Evolutionary conservation across 169 alveolate species (phyloP), one percentile per base, ranked within the genome.

Genomic region (Plasmodium chabaudi): DNA sequence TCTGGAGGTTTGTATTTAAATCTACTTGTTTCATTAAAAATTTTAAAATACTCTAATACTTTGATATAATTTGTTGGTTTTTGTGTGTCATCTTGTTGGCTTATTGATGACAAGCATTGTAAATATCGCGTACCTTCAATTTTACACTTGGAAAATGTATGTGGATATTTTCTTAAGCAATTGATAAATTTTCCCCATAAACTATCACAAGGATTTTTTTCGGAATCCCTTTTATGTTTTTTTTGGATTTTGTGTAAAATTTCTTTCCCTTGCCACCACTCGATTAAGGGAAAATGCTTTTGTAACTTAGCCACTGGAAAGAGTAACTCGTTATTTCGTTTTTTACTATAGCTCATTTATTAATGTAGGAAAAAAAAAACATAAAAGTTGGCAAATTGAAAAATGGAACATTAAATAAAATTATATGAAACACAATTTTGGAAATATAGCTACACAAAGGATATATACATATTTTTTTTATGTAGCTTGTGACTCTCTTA

Each of bases 181-280:
- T 79, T 79, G 46, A 79, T 79, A n/a, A 79, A 79, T 34, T 79
- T 79, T 27, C 89, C 89, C 89, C 89, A 79, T 79, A 79, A 79
- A 65, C 89, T 79, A 67, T 79, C 89, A 67, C 89, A 79, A 23
- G 89, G 89, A 25, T 79, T 79, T 44, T 65, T 65, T 47, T 79
- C 89, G 17, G 68, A 79, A 47, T 65, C 68, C 25, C 61, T 64
- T 67, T 79, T 68, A 53, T 79, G 59, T 67, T 79, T 79, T 79
- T 67, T 79, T 61, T 79, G 89, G 67, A 79, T 79, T 79, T 79
- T 79, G 61, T 79, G 71, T 47, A 79, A 67, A 67, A 79, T 79
- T 67, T 79, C 89, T 25, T 79, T 79, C 34, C 89, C 89, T 70
- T 79, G 89, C 89, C 89, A 79, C 89, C 89, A 79, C 53, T 79